These are phyloP conservation scores for Neurospora sp. DNA, from an alignment of 2,329 filamentous ascomycete genomes.

Conservation along the genomic window DNA sequence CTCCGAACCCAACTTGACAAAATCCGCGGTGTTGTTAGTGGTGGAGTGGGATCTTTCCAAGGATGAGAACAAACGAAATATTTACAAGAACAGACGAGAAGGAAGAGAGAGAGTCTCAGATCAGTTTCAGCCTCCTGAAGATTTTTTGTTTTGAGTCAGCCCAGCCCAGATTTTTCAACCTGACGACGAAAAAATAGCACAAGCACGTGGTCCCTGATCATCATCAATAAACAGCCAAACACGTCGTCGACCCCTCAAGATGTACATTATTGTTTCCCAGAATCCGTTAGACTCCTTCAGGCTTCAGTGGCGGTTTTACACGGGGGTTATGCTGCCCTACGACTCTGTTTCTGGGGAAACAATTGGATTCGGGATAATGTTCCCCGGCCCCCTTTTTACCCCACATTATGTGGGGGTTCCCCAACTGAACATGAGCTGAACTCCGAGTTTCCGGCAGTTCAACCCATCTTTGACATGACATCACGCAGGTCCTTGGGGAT, in stretches of 20 bases:
- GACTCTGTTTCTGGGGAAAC: not conserved
- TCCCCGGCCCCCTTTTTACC: not conserved
- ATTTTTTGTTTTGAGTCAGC: not conserved
- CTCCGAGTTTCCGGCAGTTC: not conserved
- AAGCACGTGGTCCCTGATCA: not conserved
- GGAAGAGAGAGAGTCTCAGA: not conserved
- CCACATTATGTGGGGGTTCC: not conserved
- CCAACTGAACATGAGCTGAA: not conserved
- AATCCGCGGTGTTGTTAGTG: not conserved
- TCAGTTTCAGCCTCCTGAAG: not conserved
- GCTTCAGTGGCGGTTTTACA: not conserved
- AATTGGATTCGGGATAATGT: not conserved
- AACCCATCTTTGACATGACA: not conserved
- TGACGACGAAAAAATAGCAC: not conserved
- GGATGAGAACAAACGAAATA: not conserved
- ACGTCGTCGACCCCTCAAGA: not conserved
- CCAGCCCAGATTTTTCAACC: not conserved
- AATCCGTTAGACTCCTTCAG: not conserved
- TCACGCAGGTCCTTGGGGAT: not conserved
- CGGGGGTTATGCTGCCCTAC: not conserved
- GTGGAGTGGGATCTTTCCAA: not conserved
- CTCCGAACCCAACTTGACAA: not conserved
- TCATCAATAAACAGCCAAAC: not conserved
- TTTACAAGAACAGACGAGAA: not conserved
- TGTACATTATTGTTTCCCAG: not conserved